These are phyloP conservation scores for Medicago truncatula DNA, from an alignment of 306 rosid genomes.

Conservation along the genomic window DNA sequence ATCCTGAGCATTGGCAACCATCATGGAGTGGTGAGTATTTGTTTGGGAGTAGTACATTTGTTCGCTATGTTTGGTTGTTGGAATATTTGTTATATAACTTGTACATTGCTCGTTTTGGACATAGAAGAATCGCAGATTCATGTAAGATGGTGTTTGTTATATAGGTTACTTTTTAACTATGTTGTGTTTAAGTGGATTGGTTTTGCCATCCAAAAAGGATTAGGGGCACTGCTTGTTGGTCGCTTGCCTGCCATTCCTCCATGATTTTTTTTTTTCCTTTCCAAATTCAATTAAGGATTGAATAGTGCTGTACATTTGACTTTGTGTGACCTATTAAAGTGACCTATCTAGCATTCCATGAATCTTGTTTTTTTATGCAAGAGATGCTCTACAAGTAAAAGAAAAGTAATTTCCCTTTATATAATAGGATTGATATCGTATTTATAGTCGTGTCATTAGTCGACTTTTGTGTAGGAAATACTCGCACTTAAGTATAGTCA, in stretches of 20 bases:
- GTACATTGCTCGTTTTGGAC: neutral
- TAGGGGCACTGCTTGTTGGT: no score
- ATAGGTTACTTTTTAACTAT: neutral
- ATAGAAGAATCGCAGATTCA: neutral
- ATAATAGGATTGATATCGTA: neutral
- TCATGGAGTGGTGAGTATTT: conserved; percentile 86
- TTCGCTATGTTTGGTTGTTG: no score
- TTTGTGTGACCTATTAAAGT: neutral
- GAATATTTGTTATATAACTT: neutral
- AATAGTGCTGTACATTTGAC: no score
- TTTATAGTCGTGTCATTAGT: neutral
- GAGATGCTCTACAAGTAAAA: neutral
- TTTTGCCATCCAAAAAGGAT: no score
- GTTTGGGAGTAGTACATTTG: no score
- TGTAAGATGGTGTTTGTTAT: neutral
- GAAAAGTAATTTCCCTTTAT: neutral
- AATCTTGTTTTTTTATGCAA: neutral
- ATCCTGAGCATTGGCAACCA: conserved; percentile 99
- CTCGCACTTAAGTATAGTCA: neutral
- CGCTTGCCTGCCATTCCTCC: no score
- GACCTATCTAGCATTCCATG: neutral
- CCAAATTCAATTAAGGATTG: no score
- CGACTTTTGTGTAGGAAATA: neutral
- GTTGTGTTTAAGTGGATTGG: neutral
- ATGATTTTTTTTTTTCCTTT: no score